phyloP scores from a whole-genome alignment of 2,329 filamentous ascomycete species.

The Chaetomium sp. region DNA sequence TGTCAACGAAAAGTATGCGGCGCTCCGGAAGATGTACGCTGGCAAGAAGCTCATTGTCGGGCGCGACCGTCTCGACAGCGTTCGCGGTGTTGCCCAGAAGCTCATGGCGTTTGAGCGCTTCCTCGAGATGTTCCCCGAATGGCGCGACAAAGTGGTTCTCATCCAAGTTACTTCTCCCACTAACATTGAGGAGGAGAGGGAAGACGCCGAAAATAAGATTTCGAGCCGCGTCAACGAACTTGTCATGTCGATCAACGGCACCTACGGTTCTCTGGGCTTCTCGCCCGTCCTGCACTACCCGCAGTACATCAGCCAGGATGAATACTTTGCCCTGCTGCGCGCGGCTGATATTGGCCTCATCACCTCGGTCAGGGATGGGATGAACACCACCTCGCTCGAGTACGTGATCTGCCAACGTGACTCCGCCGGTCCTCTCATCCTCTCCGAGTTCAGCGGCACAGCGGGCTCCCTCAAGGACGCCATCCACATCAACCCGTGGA shows the following conservation, averaged over 20 bases:
- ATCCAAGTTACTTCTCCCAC: constrained; percentile 93
- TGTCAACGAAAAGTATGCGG: constrained; percentile 64
- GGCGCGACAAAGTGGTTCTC: constrained; percentile 84
- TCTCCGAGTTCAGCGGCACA: constrained; percentile 95
- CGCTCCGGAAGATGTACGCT: constrained; percentile 69
- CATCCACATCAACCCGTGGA: constrained; percentile 96
- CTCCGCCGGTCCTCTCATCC: constrained; percentile 77
- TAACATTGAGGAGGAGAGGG: constrained; percentile 69
- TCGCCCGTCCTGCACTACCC: constrained; percentile 91
- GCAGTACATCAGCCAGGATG: constrained; percentile 80
- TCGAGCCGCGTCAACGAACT: constrained; percentile 85
- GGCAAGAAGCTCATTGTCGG: constrained; percentile 94
- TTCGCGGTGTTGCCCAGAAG: constrained; percentile 91
- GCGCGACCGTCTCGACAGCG: constrained; percentile 86
- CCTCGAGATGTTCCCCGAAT: constrained; percentile 82
- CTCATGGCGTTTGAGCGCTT: constrained; percentile 91
- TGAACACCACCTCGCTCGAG: constrained; percentile 96
- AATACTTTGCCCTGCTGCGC: constrained; percentile 91
- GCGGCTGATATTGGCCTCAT: constrained; percentile 88
- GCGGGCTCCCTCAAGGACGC: constrained; percentile 78
- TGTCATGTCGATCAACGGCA: constrained; percentile 85
- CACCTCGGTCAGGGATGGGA: constrained; percentile 90
- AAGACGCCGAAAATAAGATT: constrained; percentile 71
- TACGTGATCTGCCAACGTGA: constrained; percentile 91
- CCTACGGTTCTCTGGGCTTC: constrained; percentile 80